A percentile compares a stretch with the other conserved stretches of the same genome.
Conservation (phyloP, 257 asterid species). For the Gynochthodes officinalis region DNA sequence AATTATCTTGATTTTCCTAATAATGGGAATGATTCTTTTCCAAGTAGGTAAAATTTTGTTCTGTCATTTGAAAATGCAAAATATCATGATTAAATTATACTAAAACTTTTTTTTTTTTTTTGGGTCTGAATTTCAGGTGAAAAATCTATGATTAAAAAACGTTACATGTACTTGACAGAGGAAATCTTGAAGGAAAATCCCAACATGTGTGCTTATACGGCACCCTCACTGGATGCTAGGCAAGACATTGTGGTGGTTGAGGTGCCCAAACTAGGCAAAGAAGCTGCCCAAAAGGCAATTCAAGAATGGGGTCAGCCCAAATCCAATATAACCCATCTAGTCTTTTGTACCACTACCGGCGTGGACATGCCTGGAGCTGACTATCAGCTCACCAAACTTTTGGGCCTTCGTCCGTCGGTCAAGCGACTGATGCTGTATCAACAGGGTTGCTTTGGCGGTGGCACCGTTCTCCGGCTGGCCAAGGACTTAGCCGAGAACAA, state of each 20-base stretch:
- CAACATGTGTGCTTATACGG: constrained; percentile 54
- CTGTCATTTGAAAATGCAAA: too few relatives aligned
- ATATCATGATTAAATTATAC: too few relatives aligned
- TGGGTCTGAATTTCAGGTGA: constrained; percentile 50
- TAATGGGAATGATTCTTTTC: too few relatives aligned
- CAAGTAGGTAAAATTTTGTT: too few relatives aligned
- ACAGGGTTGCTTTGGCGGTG: constrained; percentile 78
- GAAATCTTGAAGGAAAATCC: constrained; percentile 59
- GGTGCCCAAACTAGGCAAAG: constrained; percentile 77
- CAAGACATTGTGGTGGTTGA: constrained; percentile 75
- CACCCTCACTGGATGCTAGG: constrained; percentile 65
- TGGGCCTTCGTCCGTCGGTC: constrained; percentile 67
- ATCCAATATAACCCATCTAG: constrained; percentile 66
- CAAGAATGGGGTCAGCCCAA: constrained; percentile 90
- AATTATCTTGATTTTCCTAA: too few relatives aligned
- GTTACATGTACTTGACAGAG: constrained; percentile 66
- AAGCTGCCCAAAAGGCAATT: constrained; percentile 77
- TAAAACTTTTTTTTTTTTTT: background rate
- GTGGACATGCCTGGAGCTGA: constrained; percentile 92
- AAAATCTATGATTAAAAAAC: constrained; percentile 56
- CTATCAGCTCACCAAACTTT: constrained; percentile 70
- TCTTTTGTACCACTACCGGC: constrained; percentile 80
- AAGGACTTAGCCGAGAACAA: constrained; percentile 81
- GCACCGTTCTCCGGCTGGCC: constrained; percentile 68
- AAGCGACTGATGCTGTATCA: constrained; percentile 76